Conservation (phyloP, 2,329 filamentous ascomycete genomes). For the Annulohypoxylon truncatum region DNA sequence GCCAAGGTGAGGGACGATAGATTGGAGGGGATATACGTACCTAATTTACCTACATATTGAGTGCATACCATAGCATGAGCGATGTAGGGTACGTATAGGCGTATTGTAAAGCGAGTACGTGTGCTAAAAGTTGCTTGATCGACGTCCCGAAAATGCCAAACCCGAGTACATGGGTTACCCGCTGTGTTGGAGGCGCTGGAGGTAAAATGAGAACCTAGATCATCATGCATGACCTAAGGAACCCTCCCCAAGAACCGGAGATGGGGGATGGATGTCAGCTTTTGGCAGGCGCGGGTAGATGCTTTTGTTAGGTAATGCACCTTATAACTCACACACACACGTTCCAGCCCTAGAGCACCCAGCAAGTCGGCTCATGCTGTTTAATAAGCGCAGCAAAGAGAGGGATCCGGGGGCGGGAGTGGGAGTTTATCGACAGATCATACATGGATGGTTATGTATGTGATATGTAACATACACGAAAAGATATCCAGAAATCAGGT, state of each 20-base stretch:
- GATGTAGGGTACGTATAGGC: not conserved
- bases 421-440: not conserved
- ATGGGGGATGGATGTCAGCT: not conserved
- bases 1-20: not conserved
- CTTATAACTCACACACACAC: not conserved
- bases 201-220: not conserved
- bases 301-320: not conserved
- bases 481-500: not conserved
- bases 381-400: not conserved
- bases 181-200: slow-evolving; percentile 10
- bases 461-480: slow-evolving; percentile 9
- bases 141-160: not conserved
- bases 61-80: not conserved
- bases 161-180: not conserved
- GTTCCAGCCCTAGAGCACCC: not conserved
- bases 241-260: not conserved
- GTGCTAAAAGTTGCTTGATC: slow-evolving; percentile 2
- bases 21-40: not conserved
- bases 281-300: not conserved
- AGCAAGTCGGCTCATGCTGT: not conserved
- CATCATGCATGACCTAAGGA: not conserved
- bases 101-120: not conserved
- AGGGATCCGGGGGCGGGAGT: not conserved
- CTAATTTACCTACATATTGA: too few species aligned
- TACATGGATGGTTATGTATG: slow-evolving; percentile 1